A percentile compares a stretch with the other conserved stretches of the same genome.
Evolutionary conservation across 1,284 basidiomycete genomes (phyloP).

Genomic region (Naganishia cerealis): DNA sequence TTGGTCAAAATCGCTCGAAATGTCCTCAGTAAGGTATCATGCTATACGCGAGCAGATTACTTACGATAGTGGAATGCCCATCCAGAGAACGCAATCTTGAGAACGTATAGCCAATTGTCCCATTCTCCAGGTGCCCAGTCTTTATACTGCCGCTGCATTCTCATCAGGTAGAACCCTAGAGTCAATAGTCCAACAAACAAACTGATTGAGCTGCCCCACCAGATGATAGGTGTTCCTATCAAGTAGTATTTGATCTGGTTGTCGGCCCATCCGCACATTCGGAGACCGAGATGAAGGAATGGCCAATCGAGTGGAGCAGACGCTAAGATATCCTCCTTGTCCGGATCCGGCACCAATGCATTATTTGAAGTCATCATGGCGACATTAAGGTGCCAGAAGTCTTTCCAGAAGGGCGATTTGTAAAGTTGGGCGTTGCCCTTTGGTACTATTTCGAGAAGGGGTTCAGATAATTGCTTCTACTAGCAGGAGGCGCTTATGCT

Average conservation of each 20-base stretch:
- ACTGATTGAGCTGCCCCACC: constrained; percentile 78
- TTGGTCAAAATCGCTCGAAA: background rate
- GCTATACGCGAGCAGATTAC: constrained; percentile 43
- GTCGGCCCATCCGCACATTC: constrained; percentile 98
- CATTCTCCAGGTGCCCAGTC: constrained; percentile 93
- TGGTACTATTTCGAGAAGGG: constrained; percentile 63
- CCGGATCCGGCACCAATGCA: constrained; percentile 90
- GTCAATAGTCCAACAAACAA: constrained; percentile 63
- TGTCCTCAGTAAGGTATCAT: background rate
- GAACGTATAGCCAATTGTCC: constrained; percentile 91
- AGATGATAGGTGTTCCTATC: constrained; percentile 85
- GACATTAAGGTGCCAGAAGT: constrained; percentile 98
- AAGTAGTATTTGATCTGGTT: constrained; percentile 87
- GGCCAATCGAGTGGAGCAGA: constrained; percentile 93
- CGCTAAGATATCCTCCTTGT: constrained; percentile 96
- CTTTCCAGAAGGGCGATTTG: constrained; percentile 86
- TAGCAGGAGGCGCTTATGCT: background rate
- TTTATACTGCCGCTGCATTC: constrained; percentile 81
- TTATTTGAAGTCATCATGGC: constrained; percentile 99
- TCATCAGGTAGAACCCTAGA: constrained; percentile 70
- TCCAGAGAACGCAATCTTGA: constrained; percentile 84
- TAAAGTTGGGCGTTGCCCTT: constrained; percentile 78
- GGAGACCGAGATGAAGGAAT: constrained; percentile 77
- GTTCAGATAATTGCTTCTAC: background rate
- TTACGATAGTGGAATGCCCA: constrained; percentile 88